Percentiles rank a stretch among this genome's conserved stretches.
These are phyloP conservation scores for Solanum okadae DNA, from an alignment of 257 asterid species.

Conservation along the genomic window DNA sequence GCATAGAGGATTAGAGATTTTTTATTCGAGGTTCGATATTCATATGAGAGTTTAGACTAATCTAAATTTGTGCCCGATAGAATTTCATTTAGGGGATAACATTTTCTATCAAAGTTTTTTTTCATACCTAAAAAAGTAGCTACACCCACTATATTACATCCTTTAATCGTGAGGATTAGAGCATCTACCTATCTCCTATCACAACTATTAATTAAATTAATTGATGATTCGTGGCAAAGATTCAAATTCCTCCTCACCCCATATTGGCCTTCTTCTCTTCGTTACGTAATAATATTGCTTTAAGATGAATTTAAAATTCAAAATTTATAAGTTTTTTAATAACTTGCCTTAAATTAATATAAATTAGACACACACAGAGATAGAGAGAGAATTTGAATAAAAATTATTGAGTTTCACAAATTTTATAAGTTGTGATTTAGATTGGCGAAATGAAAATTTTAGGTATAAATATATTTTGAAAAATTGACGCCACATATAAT, in stretches of 20 bases:
- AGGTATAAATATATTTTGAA: no score
- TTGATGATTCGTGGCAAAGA: not conserved
- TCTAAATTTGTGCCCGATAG: accelerated
- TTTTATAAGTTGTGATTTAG: not conserved
- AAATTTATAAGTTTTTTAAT: not conserved
- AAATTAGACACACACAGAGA: not conserved
- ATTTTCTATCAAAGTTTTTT: no score
- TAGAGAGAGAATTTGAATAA: not conserved
- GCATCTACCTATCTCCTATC: not conserved
- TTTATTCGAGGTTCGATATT: no score
- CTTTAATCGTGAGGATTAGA: not conserved
- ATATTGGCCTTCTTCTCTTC: not conserved
- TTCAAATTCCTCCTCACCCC: not conserved
- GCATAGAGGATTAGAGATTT: not conserved
- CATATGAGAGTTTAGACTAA: no score
- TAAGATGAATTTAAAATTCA: not conserved
- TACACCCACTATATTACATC: no score
- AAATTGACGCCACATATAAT: no score
- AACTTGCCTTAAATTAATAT: not conserved
- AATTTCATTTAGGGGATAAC: accelerated
- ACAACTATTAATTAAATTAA: not conserved
- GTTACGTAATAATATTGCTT: not conserved
- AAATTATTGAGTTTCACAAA: no score
- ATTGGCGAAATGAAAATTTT: no score
- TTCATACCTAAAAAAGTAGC: no score